phyloP scores from a whole-genome alignment of 2,329 filamentous ascomycete species.

The Aureobasidium sp. region DNA sequence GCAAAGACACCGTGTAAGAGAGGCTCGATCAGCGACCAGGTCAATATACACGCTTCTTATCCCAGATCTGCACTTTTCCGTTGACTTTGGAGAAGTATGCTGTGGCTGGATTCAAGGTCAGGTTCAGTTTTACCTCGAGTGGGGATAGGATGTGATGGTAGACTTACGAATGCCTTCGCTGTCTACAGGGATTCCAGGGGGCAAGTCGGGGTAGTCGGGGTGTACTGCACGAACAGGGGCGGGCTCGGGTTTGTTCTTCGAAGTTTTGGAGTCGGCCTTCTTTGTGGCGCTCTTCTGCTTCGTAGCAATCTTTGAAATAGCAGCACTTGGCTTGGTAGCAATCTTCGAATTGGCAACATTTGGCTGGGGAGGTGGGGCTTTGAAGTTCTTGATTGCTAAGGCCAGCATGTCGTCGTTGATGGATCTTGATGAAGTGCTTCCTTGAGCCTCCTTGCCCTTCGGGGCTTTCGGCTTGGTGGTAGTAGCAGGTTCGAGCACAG shows the following conservation, averaged over 20 bases:
- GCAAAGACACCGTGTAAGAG: no score
- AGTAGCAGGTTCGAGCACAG: background rate
- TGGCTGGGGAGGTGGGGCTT: no score
- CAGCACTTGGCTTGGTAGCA: no score
- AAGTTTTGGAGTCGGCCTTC: background rate
- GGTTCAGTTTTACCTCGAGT: no score
- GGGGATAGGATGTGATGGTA: no score
- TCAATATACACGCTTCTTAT: background rate
- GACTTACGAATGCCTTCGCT: background rate
- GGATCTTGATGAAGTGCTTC: background rate
- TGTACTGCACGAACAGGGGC: no score
- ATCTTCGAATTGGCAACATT: no score
- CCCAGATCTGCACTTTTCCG: background rate
- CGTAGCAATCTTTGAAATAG: background rate
- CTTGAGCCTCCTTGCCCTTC: background rate
- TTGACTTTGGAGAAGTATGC: background rate
- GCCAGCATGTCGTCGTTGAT: background rate
- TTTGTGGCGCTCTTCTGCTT: background rate
- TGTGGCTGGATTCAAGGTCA: background rate
- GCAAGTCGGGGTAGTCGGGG: background rate
- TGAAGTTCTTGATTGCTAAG: background rate
- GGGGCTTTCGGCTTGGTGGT: no score
- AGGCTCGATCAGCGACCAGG: no score
- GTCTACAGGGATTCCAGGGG: background rate
- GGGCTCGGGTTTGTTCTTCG: no score